Percentiles rank a stretch among this genome's conserved stretches.
phyloP scores from a whole-genome alignment of 352 stramenopile genomes.

The Phytophthora cryptogea region DNA sequence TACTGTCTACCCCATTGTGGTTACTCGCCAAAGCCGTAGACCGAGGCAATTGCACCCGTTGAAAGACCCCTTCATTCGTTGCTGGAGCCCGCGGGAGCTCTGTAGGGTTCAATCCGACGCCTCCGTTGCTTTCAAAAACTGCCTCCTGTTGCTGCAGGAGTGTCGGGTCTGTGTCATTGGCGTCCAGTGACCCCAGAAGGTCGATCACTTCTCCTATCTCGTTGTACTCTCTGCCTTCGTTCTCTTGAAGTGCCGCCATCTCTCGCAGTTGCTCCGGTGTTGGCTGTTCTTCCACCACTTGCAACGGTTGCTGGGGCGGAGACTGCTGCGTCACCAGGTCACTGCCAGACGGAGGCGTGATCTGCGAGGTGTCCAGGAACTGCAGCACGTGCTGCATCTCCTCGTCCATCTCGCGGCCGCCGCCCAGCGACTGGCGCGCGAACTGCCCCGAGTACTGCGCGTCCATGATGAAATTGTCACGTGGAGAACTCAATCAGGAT shows the following conservation, averaged over 20 bases:
- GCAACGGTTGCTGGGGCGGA: conserved; percentile 14
- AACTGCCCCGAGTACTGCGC: conserved; percentile 14
- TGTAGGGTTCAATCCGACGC: conserved; percentile 1
- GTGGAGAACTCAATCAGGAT: conserved; percentile 13
- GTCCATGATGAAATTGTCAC: conserved; percentile 16
- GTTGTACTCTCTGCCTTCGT: conserved; percentile 51
- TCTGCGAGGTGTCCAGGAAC: conserved; percentile 61
- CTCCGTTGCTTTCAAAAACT: conserved; percentile 1
- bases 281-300: conserved; percentile 4
- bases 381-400: conserved; percentile 75
- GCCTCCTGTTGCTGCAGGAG: conserved; percentile 22
- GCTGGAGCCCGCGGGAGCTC: conserved; percentile 3
- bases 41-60: conserved; percentile 57
- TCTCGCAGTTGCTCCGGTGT: conserved; percentile 34
- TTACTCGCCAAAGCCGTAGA: conserved; percentile 50
- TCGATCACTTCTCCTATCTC: conserved; percentile 75
- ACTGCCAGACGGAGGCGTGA: conserved; percentile 40
- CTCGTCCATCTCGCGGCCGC: conserved; percentile 34
- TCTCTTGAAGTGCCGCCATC: conserved; percentile 40
- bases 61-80: conserved; percentile 5
- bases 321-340: conserved; percentile 27
- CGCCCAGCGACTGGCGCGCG: conserved; percentile 19
- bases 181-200: conserved; percentile 63
- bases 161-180: conserved; percentile 47
- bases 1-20: conserved; percentile 46